Base-by-base conservation (phyloP, 139 green algal genomes). In the Chlamydomonas urium region DNA sequence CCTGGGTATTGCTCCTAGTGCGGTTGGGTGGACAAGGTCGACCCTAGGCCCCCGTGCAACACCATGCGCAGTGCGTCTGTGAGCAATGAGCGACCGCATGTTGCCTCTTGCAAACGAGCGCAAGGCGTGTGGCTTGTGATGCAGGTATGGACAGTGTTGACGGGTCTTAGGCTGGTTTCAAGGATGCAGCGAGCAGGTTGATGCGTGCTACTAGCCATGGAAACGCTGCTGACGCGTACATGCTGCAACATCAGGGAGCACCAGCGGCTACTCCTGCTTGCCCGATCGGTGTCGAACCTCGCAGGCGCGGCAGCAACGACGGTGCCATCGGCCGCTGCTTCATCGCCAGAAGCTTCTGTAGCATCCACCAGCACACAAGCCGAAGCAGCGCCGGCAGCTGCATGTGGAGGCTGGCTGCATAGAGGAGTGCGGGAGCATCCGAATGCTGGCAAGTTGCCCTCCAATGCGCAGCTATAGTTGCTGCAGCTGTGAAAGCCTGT, bases 401-500 rank as follows among this genome's bases (percentile, higher is more conserved):
- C 53, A 8, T 31, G 10, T 32, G 10, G 24, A 32, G 53, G 53
- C 23, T 62, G 53, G 53, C 17, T 62, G 24, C 5, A 8, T 34
- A 62, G n/a, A 62, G 53, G 53, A 17, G 23, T 62, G 5, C 5
- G 5, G 24, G 53, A 62, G 53, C 53, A 62, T 62, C 53, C 53
- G 21, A 62, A 62, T 14, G 53, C 14, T 53, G 42, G 42, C 14
- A n/a, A 53, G 42, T 10, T 53, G 42, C 42, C 42, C 10, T 53
- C 14, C 42, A 53, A n/a, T 10, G 42, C 14, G 42, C 42, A 17
- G 42, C 42, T 53, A 17, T 17, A 53, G 42, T n/a, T 53, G 42
- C 42, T n/a, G 10, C 14, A n/a, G 42, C 10, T 53, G 42, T 53
- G 14, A 53, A 10, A 17, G 17, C 42, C 10, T 17, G 42, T 17